Percentiles rank a stretch among this genome's conserved stretches.
Conservation (phyloP, 345 rosid genomes). For the Ailanthus altissimus region DNA sequence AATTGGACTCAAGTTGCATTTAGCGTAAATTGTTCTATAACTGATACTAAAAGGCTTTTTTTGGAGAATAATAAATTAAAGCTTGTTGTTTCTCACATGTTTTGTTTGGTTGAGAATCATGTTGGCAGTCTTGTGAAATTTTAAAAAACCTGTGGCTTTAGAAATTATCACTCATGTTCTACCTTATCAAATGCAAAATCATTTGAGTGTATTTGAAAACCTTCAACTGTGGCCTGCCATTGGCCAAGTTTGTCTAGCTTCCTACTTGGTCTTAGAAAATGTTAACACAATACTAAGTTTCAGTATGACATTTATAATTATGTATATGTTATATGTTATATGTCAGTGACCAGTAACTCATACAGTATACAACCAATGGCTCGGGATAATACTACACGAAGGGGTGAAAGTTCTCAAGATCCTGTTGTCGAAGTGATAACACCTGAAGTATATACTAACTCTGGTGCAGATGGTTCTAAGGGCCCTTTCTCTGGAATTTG, state of each 20-base stretch:
- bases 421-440: conserved; percentile 80
- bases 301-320: conserved; percentile 4
- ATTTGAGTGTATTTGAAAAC: neutral
- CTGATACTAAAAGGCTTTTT: neutral
- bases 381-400: conserved; percentile 53
- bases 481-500: conserved; percentile 71
- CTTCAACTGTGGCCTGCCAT: neutral
- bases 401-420: conserved; percentile 50
- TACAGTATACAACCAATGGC: conserved; percentile 48
- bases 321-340: conserved; percentile 31
- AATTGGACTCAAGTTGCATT: conserved; percentile 3
- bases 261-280: neutral
- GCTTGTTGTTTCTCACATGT: neutral
- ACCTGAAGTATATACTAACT: conserved; percentile 62
- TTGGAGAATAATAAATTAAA: neutral
- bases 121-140: neutral
- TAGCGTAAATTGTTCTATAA: neutral
- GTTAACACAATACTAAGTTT: neutral
- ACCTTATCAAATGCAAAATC: neutral
- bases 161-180: neutral
- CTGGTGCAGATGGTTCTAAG: conserved; percentile 63
- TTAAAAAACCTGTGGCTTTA: neutral
- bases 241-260: conserved; percentile 4
- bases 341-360: conserved; percentile 47
- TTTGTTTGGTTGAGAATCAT: neutral